Base-by-base conservation (phyloP, 1,139 yeast species). In the Diutina sp. region DNA sequence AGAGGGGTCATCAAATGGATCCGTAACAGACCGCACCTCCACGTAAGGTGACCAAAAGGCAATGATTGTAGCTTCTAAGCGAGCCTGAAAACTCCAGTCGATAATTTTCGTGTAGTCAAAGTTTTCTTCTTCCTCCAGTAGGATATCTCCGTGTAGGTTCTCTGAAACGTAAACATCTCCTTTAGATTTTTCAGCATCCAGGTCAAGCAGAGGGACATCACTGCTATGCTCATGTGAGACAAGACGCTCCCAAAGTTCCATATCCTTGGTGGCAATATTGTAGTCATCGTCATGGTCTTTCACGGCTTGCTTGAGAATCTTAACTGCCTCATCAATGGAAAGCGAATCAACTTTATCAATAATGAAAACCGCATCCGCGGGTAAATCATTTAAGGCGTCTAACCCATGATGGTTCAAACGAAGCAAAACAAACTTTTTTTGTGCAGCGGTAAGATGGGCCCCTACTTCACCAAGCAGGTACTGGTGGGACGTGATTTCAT, bases 161-260 rank as follows among this genome's bases (percentile, higher is more conserved):
- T 72, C 70, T 14, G 88, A 87, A 28, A 83, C 41, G 41, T 35
- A 35, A 12, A 35, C 14, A 11, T 35, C 41, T 6, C 41, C 41
- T 35, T 35, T 35, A n/a, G 41, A 35, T 35, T 35, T 35, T 35
- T 35, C 41, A 8, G 14, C 41, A n/a, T 35, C 41, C 41, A 35
- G 41, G 11, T 35, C 14, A 11, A 35, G n/a, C 41, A 35, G 41
- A 5, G 41, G 41, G 14, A 11, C 14, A 35, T 35, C 41, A 35
- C 14, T 35, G 8, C 28, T 18, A 44, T 45, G 50, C 9, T 25
- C 50, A 32, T 30, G 50, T 4, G 30, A 18, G 51, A 46, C 25
- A 30, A 54, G 29, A 29, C 18, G 16, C 32, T 16, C 45, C 30
- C 47, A 30, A 14, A 30, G 21, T 8, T 30, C 51, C 8, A 16